Evolutionary conservation across 306 rosid genomes (phyloP), one percentile per base, ranked within the genome.

Genomic region (Delonix regia): DNA sequence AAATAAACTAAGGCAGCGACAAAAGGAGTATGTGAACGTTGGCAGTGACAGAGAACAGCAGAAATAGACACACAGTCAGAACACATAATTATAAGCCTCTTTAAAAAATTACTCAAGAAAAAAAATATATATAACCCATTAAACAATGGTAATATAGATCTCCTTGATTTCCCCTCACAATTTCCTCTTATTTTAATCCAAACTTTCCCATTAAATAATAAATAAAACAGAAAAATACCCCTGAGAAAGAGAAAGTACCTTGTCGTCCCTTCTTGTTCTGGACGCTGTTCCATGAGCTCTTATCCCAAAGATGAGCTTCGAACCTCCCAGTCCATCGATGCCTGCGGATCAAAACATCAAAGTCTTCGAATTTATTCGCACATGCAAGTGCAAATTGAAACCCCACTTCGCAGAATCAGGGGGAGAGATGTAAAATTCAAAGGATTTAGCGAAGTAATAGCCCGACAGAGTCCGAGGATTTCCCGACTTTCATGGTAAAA

Each of bases 251-350:
- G 28, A 74, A 70, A 19, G 72, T 65, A 96, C 99, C 99, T 89
- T 96, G 99, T 57, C 90, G 81, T 76, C 99, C 99, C 80, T 91
- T 96, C 81, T 96, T 96, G 86, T 82, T 91, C 83, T 93, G 98
- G 79, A 90, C 72, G 78, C 25, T 89, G 77, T 96, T 96, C 99
- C 98, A 93, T 4, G 90, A 88, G 63, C 80, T 87, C 87, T 96
- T 96, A 70, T 96, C 99, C 99, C 99, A 96, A 14, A 95, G 90
- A 65, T 95, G 98, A 74, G 99, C 99, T 87, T 95, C 99, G 80
- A 83, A 96, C 81, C 98, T 88, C 24, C 99, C 99, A 6, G 99
- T 96, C 99, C 98, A 93, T 73, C 98, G 84, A 82, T 96, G 99
- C 89, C 99, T 95, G 49, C 68, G 76, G 11, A 75, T 73, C 63